Percentiles rank a stretch among this genome's conserved stretches.
These are phyloP conservation scores for Pochonia chlamydosporia DNA, from an alignment of 2,329 filamentous ascomycete species.

Conservation along the genomic window DNA sequence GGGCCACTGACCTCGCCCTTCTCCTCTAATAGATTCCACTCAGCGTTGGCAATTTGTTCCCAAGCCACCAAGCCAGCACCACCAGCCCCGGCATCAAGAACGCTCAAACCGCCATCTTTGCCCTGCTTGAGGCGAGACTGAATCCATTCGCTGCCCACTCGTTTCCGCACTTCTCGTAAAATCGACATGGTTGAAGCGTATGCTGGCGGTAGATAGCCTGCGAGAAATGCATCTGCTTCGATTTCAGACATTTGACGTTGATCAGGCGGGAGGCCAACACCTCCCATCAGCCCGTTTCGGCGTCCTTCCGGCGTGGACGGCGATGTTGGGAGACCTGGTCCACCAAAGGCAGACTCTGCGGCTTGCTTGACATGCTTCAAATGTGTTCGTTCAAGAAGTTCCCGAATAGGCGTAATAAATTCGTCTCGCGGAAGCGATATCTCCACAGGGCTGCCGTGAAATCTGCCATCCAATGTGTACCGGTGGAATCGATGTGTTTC, in stretches of 20 bases:
- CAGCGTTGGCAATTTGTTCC: slow-evolving; percentile 71
- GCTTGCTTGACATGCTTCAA: slow-evolving; percentile 69
- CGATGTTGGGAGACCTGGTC: slow-evolving; percentile 68
- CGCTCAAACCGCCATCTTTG: slow-evolving; percentile 50
- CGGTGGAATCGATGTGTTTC: slow-evolving; percentile 59
- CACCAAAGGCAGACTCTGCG: slow-evolving; percentile 72
- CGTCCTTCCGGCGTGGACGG: slow-evolving; percentile 59
- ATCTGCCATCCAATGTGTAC: slow-evolving; percentile 68
- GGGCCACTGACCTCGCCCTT: slow-evolving; percentile 34
- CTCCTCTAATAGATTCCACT: slow-evolving; percentile 67
- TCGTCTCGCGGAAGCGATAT: slow-evolving; percentile 66
- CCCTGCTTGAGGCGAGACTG: slow-evolving; percentile 54
- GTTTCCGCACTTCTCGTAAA: slow-evolving; percentile 67
- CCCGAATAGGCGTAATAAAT: slow-evolving; percentile 63
- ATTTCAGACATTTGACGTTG: slow-evolving; percentile 67
- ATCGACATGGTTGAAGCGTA: slow-evolving; percentile 64
- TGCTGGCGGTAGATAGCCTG: slow-evolving; percentile 62
- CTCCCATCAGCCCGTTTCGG: slow-evolving; percentile 54
- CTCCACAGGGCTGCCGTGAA: slow-evolving; percentile 66
- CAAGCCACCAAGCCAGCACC: slow-evolving; percentile 71
- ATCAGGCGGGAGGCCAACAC: slow-evolving; percentile 57
- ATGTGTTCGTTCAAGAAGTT: slow-evolving; percentile 61
- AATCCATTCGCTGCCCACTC: slow-evolving; percentile 67
- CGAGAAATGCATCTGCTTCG: slow-evolving; percentile 67
- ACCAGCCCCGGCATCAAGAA: slow-evolving; percentile 70